Conservation (phyloP, 2,329 filamentous ascomycete species). For the Cyphellophora attinorum region DNA sequence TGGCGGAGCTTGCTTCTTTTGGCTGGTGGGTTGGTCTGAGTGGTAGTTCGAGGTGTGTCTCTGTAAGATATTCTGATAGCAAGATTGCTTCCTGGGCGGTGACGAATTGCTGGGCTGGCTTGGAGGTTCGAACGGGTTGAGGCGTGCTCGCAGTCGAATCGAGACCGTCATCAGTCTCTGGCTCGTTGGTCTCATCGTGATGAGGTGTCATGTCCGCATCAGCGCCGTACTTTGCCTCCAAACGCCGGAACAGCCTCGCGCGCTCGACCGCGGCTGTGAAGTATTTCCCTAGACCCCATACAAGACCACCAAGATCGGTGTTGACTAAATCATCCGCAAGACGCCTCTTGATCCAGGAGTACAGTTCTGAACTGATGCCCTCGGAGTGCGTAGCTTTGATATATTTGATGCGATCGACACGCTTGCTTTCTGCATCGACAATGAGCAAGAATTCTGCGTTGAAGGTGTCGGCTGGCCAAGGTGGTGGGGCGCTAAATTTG, state of each 20-base stretch:
- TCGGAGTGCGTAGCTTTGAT: constrained; percentile 1
- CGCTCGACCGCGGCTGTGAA: constrained; percentile 14
- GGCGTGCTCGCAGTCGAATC: too few species aligned
- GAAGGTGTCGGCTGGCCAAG: constrained; percentile 13
- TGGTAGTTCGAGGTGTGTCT: too few species aligned
- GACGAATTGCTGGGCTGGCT: too few species aligned
- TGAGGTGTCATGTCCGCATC: not conserved
- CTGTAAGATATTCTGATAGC: too few species aligned
- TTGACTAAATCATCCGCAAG: constrained; percentile 11
- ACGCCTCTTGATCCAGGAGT: constrained; percentile 12
- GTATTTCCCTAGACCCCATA: constrained; percentile 18
- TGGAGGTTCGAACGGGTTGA: too few species aligned
- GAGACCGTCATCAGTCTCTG: too few species aligned
- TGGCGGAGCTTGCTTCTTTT: too few species aligned
- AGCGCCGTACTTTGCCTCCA: constrained; percentile 5
- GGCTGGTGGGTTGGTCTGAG: too few species aligned
- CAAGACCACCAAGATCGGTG: constrained; percentile 11
- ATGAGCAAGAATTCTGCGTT: constrained; percentile 10
- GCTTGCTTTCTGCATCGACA: constrained; percentile 9
- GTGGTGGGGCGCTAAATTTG: constrained; percentile 11
- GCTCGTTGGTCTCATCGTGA: too few species aligned
- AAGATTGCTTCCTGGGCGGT: too few species aligned
- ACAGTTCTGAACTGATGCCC: constrained; percentile 6
- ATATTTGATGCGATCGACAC: constrained; percentile 8
- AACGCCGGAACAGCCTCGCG: constrained; percentile 12